These are phyloP conservation scores for Pseudoperonospora humuli DNA, from an alignment of 352 stramenopile species.

Conservation along the genomic window DNA sequence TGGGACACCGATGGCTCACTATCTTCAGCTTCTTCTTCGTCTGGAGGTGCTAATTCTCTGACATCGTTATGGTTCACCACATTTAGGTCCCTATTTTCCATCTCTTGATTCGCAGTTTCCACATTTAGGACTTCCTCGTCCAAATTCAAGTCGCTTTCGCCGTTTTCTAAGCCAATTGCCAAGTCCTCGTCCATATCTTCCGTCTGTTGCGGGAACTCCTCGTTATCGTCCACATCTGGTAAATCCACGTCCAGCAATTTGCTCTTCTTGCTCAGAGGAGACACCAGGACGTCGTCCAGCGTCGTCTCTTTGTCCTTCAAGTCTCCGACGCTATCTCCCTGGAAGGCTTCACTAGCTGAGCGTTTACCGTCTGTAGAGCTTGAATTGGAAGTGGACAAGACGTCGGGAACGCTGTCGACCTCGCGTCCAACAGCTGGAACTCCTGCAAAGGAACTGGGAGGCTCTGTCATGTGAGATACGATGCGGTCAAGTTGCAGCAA, in stretches of 20 bases:
- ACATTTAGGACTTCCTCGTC: constrained; percentile 9
- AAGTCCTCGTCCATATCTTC: constrained; percentile 25
- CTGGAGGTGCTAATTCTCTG: constrained; percentile 9
- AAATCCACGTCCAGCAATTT: constrained; percentile 37
- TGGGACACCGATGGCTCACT: no score
- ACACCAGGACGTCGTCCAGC: constrained; percentile 57
- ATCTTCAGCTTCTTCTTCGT: constrained; percentile 6
- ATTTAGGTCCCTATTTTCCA: constrained; percentile 1
- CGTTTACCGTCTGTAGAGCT: constrained; percentile 12
- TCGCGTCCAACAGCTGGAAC: constrained; percentile 3
- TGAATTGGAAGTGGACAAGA: not conserved
- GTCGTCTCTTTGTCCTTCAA: constrained; percentile 33
- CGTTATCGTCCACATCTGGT: constrained; percentile 42
- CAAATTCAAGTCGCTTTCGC: constrained; percentile 2
- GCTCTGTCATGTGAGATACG: constrained; percentile 16
- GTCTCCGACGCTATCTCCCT: constrained; percentile 16
- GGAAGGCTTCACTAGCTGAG: constrained; percentile 23
- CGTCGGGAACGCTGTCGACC: not conserved
- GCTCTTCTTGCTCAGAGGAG: constrained; percentile 39
- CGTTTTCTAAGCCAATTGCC: constrained; percentile 11
- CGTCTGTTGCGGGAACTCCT: constrained; percentile 26
- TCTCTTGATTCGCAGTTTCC: not conserved
- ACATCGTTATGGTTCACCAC: constrained; percentile 6
- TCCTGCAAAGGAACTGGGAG: not conserved
- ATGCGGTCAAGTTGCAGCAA: not conserved